Percentiles rank a stretch among this genome's conserved stretches.
These are phyloP conservation scores for Baeospora myosura DNA, from an alignment of 1,284 basidiomycete species.

Conservation along the genomic window DNA sequence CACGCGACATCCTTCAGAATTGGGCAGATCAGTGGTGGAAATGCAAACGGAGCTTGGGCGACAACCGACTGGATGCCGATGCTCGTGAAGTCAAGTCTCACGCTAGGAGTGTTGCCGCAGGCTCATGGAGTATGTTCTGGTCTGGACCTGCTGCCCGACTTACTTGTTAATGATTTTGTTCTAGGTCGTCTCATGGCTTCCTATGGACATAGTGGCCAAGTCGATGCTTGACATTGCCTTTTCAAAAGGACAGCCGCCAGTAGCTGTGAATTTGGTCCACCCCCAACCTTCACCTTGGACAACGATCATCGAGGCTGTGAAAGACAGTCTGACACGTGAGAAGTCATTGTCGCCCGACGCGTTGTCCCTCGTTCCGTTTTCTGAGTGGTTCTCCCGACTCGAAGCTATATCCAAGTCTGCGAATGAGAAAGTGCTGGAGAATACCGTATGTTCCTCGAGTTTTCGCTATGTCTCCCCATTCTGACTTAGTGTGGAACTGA, in stretches of 20 bases:
- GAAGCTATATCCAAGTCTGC: neutral
- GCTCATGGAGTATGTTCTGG: conserved; percentile 12
- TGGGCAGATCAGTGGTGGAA: conserved; percentile 1
- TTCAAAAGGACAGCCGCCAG: conserved; percentile 6
- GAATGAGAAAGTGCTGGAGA: neutral
- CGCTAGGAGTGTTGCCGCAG: conserved; percentile 16
- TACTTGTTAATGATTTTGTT: neutral
- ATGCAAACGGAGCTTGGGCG: conserved; percentile 12
- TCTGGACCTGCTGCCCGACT: neutral
- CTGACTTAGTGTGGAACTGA: neutral
- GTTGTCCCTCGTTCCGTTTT: neutral
- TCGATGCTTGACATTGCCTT: conserved; percentile 21
- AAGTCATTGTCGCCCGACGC: neutral
- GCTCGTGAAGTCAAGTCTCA: conserved; percentile 9
- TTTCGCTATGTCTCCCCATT: neutral
- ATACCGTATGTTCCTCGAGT: neutral
- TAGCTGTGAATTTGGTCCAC: conserved; percentile 22
- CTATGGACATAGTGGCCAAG: conserved; percentile 18
- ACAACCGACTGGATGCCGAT: conserved; percentile 12
- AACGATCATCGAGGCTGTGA: conserved; percentile 16
- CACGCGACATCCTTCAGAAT: neutral
- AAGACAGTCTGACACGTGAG: conserved; percentile 10
- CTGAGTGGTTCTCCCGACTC: neutral
- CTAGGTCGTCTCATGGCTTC: conserved; percentile 23
- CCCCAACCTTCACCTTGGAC: conserved; percentile 19